These are phyloP conservation scores for Sergeia podlipaevii DNA, from an alignment of 208 protist species.

Conservation along the genomic window DNA sequence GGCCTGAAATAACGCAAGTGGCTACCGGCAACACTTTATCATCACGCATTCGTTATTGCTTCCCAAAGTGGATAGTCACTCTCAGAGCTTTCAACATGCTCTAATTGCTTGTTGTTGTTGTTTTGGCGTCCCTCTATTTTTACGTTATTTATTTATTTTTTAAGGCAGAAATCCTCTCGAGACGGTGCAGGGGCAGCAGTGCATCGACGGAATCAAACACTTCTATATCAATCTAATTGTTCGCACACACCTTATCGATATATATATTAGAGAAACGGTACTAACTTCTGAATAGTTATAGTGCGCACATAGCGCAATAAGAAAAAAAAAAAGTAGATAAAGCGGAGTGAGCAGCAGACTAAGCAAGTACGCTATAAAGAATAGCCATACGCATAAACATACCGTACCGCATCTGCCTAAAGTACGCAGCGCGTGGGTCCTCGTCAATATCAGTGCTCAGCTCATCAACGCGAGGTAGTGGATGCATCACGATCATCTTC, in stretches of 20 bases:
- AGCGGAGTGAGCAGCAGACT: neutral
- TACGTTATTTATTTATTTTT: too few species aligned
- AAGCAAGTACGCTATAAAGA: constrained; percentile 82
- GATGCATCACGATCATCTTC: constrained; percentile 97
- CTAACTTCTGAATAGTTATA: too few species aligned
- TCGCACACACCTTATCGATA: too few species aligned
- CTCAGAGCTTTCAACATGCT: neutral
- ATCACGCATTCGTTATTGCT: too few species aligned
- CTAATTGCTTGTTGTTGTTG: neutral
- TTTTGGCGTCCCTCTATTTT: neutral
- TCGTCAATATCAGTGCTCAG: constrained; percentile 90
- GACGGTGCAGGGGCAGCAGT: too few species aligned
- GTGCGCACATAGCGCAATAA: too few species aligned
- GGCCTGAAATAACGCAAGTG: too few species aligned
- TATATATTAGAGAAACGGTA: too few species aligned
- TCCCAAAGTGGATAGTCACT: neutral
- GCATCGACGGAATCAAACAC: too few species aligned
- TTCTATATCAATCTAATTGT: too few species aligned
- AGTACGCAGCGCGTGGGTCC: constrained; percentile 97
- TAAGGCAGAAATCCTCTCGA: too few species aligned
- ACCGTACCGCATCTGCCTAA: constrained; percentile 97
- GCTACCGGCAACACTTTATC: too few species aligned
- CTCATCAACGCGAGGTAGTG: constrained; percentile 97
- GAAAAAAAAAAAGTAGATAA: neutral
- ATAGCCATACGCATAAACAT: constrained; percentile 98